Evolutionary conservation across 371 early-diverging fungal genomes (phyloP), one percentile per base, ranked within the genome.

Genomic region (Paraphysoderma sedebokerense): DNA sequence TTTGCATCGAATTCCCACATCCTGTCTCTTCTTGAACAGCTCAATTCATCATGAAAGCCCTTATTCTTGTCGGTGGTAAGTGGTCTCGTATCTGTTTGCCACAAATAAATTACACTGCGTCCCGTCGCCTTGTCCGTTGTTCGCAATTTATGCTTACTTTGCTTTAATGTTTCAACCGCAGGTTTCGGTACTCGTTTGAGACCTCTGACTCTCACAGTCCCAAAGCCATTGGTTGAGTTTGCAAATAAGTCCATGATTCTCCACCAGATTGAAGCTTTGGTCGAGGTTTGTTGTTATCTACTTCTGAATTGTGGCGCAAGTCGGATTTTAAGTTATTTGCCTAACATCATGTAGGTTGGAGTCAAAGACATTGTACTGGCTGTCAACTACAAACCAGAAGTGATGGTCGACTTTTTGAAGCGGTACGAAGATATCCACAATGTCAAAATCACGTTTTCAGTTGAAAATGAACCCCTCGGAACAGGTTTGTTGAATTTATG

Each of bases 181-280:
- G 91, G 93, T 47, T 95, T 91, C 60, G 99, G 99, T 46, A 98
- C 98, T 46, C 85, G 99, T 60, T 83, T 99, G 51, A 75, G 98
- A 29, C 99, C 99, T 17, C 77, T 99, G 36, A 99, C 99, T 8
- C 76, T 98, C 47, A 88, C 98, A 41, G 64, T 85, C 48, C 99
- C 99, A 53, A 99, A 99, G 66, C 99, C 99, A 29, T 74, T 99
- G 47, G 93, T 99, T 13, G 92, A 92, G 60, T 99, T 99, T 70
- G 90, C 85, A 45, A 98, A 98, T 79, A 85, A 81, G 65, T 98
- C 99, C 34, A 98, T 99, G 85, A 88, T 99, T 54, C 74, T 92
- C 48, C 98, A 98, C 67, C 98, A 98, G 68, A 98, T 99, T 55
- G 92, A 93, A 61, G 92, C 87, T n/a, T 69, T 99, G 9, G 92